These are phyloP conservation scores for Dendrocalamus sinicus DNA, from an alignment of 176 grass and related monocot species.

Conservation along the genomic window DNA sequence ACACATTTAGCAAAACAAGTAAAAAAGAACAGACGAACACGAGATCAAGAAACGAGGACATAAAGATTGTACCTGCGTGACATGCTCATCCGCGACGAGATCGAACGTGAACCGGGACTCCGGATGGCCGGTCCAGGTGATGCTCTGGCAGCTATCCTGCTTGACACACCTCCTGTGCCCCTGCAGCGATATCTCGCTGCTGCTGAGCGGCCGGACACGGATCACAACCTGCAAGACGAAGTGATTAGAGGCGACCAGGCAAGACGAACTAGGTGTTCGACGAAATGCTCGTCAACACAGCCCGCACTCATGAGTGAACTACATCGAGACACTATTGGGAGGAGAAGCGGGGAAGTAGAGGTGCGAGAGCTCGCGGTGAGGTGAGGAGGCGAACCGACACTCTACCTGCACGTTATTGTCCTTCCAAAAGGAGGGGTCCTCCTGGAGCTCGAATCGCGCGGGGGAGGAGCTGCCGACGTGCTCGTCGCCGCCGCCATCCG, in stretches of 20 bases:
- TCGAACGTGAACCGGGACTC: constrained; percentile 98
- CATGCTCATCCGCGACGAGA: constrained; percentile 90
- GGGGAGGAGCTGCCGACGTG: constrained; percentile 26
- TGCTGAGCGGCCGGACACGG: constrained; percentile 79
- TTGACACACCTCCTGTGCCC: constrained; percentile 71
- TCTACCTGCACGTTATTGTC: constrained; percentile 92
- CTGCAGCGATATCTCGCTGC: constrained; percentile 78
- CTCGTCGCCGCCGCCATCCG: constrained; percentile 47
- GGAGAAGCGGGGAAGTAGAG: background rate
- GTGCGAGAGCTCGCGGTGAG: background rate
- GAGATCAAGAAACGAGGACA: background rate
- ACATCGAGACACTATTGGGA: background rate
- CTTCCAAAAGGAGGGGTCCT: constrained; percentile 97
- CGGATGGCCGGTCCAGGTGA: constrained; percentile 85
- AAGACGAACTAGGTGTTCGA: constrained; percentile 8
- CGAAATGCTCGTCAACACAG: constrained; percentile 17
- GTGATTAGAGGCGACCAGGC: background rate
- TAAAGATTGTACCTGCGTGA: constrained; percentile 63
- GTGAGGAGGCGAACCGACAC: background rate
- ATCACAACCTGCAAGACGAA: constrained; percentile 69
- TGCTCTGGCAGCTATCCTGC: constrained; percentile 77
- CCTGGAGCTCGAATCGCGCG: constrained; percentile 68
- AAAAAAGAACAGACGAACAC: background rate
- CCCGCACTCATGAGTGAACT: background rate
- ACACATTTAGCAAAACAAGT: background rate